Conservation (phyloP, 2,329 filamentous ascomycete species). For the Claviceps fusiformis region DNA sequence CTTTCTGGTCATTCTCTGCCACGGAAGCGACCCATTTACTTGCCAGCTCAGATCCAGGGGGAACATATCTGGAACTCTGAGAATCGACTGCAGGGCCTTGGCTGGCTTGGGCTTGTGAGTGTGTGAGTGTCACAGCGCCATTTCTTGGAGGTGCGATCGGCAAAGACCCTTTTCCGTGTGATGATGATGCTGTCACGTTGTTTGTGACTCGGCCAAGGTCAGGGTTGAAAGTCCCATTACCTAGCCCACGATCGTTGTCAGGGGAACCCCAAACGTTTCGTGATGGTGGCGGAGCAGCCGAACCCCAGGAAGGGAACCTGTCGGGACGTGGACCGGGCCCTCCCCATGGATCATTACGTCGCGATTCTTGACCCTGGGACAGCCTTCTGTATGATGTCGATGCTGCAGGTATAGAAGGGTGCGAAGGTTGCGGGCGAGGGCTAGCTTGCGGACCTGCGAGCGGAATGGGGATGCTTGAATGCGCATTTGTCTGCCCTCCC, state of each 20-base stretch:
- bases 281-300: slow-evolving; percentile 27
- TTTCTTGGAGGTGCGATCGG: slow-evolving; percentile 28
- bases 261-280: slow-evolving; percentile 64
- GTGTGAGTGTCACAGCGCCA: neutral
- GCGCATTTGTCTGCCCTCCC: neutral
- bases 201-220: slow-evolving; percentile 39
- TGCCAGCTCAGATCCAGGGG: slow-evolving; percentile 18
- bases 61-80: slow-evolving; percentile 16
- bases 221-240: slow-evolving; percentile 63
- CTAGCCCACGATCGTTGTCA: slow-evolving; percentile 56
- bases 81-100: slow-evolving; percentile 15
- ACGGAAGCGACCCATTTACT: slow-evolving; percentile 31
- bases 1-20: slow-evolving; percentile 32
- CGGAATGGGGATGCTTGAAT: neutral
- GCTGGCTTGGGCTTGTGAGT: slow-evolving; percentile 15
- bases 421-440: slow-evolving; percentile 8
- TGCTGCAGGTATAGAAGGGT: slow-evolving; percentile 7
- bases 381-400: slow-evolving; percentile 13
- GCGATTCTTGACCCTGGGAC: slow-evolving; percentile 20
- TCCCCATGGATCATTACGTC: slow-evolving; percentile 24
- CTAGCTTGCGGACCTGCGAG: slow-evolving; percentile 2
- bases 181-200: slow-evolving; percentile 19
- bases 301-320: slow-evolving; percentile 36
- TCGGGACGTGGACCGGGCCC: slow-evolving; percentile 29
- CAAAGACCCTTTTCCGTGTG: slow-evolving; percentile 26